Conservation (phyloP, 352 stramenopile species). For the Phytophthora cryptogea region DNA sequence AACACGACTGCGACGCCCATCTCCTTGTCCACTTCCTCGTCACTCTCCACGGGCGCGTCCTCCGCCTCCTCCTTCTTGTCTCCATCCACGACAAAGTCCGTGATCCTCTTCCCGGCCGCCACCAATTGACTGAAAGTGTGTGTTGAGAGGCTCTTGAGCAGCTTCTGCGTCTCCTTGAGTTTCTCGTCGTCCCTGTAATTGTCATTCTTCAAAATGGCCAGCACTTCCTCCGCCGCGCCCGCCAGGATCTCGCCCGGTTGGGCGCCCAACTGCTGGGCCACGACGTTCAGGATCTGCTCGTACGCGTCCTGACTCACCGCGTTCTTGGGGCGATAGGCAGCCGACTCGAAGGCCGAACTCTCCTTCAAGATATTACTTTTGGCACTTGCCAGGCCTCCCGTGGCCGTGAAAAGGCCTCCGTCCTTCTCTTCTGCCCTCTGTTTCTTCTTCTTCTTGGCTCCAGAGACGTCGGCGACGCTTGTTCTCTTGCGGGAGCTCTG, state of each 20-base stretch:
- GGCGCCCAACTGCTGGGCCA: conserved; percentile 80
- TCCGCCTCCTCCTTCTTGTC: conserved; percentile 34
- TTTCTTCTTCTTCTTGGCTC: conserved; percentile 61
- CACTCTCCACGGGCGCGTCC: conserved; percentile 25
- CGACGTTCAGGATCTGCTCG: conserved; percentile 85
- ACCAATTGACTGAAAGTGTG: conserved; percentile 87
- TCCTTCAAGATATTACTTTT: conserved; percentile 72
- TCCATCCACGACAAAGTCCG: conserved; percentile 77
- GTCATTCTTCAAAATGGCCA: conserved; percentile 93
- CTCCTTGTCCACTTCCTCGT: conserved; percentile 93
- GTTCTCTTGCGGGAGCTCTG: conserved; percentile 39
- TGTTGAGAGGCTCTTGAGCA: conserved; percentile 81
- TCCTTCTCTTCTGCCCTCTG: conserved; percentile 41
- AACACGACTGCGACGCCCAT: conserved; percentile 99
- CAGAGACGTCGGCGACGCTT: not conserved
- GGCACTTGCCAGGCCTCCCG: conserved; percentile 44
- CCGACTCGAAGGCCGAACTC: conserved; percentile 72
- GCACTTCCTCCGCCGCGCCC: conserved; percentile 91
- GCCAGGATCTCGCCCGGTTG: conserved; percentile 92
- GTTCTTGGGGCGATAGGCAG: conserved; percentile 90
- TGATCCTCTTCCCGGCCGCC: conserved; percentile 84
- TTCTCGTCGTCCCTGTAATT: conserved; percentile 86
- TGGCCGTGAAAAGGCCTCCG: conserved; percentile 57
- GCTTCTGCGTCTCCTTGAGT: conserved; percentile 77
- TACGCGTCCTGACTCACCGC: conserved; percentile 88